A percentile compares a stretch with the other conserved stretches of the same genome.
Evolutionary conservation across 2,329 filamentous ascomycete genomes (phyloP).

Genomic region (Mollisiaceae sp.): DNA sequence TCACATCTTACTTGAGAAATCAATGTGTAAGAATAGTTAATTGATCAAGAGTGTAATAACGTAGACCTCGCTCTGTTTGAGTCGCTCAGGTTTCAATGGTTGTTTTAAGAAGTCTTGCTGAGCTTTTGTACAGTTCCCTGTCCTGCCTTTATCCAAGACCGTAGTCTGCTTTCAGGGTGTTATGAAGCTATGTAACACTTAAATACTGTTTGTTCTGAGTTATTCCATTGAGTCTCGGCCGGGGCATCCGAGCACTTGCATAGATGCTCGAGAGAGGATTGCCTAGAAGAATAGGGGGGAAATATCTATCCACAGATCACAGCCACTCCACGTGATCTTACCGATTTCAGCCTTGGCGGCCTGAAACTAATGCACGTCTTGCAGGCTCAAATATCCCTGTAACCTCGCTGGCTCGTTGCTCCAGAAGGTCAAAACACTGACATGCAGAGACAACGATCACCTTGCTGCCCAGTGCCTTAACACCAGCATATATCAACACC

Average conservation of each 20-base stretch:
- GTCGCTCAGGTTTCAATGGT: no score
- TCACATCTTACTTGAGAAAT: no score
- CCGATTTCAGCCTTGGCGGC: not conserved
- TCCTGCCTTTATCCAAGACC: not conserved
- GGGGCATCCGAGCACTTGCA: not conserved
- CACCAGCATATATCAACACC: conserved; percentile 6
- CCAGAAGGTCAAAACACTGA: conserved; percentile 13
- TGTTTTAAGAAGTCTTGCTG: not conserved
- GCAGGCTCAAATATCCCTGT: not conserved
- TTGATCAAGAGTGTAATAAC: no score
- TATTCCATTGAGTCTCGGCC: not conserved
- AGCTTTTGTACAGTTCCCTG: not conserved
- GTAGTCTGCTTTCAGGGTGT: not conserved
- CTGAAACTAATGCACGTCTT: not conserved
- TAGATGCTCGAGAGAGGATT: not conserved
- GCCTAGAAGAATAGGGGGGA: not conserved
- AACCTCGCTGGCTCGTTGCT: not conserved
- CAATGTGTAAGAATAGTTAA: no score
- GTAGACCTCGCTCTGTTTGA: no score
- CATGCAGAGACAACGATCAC: conserved; percentile 13
- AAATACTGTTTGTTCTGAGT: not conserved
- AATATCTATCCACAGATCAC: not conserved
- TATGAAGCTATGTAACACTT: not conserved
- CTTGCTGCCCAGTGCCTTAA: conserved; percentile 11
- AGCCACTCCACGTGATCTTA: not conserved